Percentiles rank a stretch among this genome's conserved stretches.
Evolutionary conservation across 2,329 filamentous ascomycete species (phyloP).

Genomic region (Fusarium odoratissimum): DNA sequence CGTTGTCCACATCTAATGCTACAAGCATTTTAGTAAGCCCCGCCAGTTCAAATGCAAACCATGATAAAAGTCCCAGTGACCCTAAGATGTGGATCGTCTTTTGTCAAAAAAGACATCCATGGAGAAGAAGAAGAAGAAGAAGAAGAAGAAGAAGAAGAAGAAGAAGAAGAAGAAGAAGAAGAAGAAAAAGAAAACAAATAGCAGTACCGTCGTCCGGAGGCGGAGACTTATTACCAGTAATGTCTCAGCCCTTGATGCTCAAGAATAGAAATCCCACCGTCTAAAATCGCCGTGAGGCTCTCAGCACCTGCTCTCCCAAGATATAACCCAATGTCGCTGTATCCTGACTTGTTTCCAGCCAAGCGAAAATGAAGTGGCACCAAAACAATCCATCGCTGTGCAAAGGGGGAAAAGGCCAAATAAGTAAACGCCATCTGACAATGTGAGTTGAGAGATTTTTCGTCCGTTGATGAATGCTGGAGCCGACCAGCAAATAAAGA

Average conservation of each 20-base stretch:
- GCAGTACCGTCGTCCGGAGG: neutral
- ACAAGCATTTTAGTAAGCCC: constrained; percentile 15
- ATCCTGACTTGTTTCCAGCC: constrained; percentile 29
- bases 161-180: constrained; percentile 4
- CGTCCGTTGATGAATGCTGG: constrained; percentile 24
- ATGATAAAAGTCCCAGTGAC: constrained; percentile 34
- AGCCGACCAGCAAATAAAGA: constrained; percentile 4
- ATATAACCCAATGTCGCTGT: constrained; percentile 38
- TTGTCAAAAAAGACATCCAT: constrained; percentile 31
- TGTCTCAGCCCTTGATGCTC: constrained; percentile 3
- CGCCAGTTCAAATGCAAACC: constrained; percentile 28
- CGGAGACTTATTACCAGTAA: constrained; percentile 21
- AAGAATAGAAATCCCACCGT: constrained; percentile 19
- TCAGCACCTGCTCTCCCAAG: constrained; percentile 40
- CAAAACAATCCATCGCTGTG: constrained; percentile 43
- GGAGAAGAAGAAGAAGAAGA: constrained; percentile 6
- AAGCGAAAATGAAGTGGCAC: constrained; percentile 29
- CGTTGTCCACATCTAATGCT: constrained; percentile 11
- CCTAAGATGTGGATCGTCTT: constrained; percentile 29
- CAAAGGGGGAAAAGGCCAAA: constrained; percentile 25
- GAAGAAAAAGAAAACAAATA: neutral
- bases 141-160: neutral
- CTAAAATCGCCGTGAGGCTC: constrained; percentile 46
- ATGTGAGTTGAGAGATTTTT: constrained; percentile 26
- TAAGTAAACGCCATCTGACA: constrained; percentile 13